Conservation (phyloP, 768 basidiomycete species). For the Leccinum truebloodii region DNA sequence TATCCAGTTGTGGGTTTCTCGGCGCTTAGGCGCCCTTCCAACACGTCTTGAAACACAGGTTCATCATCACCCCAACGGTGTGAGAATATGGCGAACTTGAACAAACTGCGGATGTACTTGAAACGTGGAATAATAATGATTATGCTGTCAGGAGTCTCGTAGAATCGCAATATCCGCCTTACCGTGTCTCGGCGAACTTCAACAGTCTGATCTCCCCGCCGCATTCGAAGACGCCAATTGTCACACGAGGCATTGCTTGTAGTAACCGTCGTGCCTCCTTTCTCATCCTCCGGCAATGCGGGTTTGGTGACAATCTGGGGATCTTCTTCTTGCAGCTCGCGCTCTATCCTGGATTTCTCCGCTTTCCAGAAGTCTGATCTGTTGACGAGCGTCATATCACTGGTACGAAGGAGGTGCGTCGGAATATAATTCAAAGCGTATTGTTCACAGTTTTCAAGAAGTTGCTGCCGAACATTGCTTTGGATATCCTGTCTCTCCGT, state of each 20-base stretch:
- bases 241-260: background rate
- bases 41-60: constrained; percentile 14
- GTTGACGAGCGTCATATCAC: constrained; percentile 17
- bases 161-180: background rate
- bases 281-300: background rate
- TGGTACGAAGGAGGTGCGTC: constrained; percentile 16
- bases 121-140: constrained; percentile 1
- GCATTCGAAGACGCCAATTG: background rate
- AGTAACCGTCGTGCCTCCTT: background rate
- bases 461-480: background rate
- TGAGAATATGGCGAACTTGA: constrained; percentile 23
- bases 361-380: constrained; percentile 15
- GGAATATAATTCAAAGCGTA: constrained; percentile 21
- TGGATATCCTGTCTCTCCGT: background rate
- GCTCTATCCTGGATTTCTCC: constrained; percentile 11
- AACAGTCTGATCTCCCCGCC: background rate
- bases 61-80: constrained; percentile 26
- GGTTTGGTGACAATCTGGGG: background rate
- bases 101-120: constrained; percentile 13
- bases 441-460: background rate
- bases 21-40: background rate
- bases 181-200: constrained; percentile 3
- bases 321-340: background rate
- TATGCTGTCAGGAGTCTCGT: background rate
- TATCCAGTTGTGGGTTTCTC: constrained; percentile 14